phyloP scores from a whole-genome alignment of 805 yeast genomes.

The Hanseniaspora singularis region DNA sequence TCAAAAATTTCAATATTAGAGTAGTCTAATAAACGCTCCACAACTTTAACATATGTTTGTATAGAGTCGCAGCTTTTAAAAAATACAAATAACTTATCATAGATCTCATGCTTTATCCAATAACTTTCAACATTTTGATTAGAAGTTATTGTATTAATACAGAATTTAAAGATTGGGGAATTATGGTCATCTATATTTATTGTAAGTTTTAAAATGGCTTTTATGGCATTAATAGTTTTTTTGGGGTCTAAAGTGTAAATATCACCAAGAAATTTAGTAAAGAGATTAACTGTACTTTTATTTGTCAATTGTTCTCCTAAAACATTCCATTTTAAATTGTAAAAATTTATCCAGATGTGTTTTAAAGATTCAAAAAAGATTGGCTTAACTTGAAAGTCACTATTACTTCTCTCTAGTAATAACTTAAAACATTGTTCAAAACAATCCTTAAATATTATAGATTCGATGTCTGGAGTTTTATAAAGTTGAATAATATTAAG shows the following conservation, averaged over 20 bases:
- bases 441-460: neutral
- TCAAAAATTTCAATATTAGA: neutral
- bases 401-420: neutral
- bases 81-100: conserved; percentile 8
- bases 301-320: conserved; percentile 1
- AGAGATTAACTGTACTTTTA: conserved; percentile 1
- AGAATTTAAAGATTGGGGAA: conserved; percentile 3
- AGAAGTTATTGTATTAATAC: neutral
- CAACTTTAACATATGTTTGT: conserved; percentile 2
- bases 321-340: conserved; percentile 6
- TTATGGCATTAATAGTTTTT: neutral
- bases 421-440: conserved; percentile 6
- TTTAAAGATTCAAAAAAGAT: neutral
- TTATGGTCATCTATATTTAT: conserved; percentile 9
- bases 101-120: conserved; percentile 2
- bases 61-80: conserved; percentile 13
- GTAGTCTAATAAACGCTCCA: neutral
- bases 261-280: neutral
- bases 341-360: conserved; percentile 6
- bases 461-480: neutral
- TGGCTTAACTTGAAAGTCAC: neutral
- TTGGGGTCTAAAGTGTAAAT: neutral
- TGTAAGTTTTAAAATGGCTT: neutral
- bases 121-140: neutral
- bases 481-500: neutral